phyloP scores from a whole-genome alignment of 768 basidiomycete genomes.

The Strobilomyces confusus region DNA sequence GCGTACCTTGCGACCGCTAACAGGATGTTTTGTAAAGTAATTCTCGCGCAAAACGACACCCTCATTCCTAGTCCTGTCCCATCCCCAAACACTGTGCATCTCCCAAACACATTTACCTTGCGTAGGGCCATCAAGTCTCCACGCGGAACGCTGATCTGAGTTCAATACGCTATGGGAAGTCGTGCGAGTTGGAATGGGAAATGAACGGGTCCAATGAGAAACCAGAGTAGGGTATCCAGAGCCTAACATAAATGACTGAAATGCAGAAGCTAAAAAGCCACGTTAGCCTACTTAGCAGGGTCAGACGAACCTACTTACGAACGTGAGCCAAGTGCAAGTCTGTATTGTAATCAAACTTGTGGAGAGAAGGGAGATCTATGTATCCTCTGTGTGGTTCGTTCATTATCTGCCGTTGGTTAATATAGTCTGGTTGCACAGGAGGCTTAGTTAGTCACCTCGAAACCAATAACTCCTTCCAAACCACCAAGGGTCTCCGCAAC shows the following conservation, averaged over 20 bases:
- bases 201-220: constrained; percentile 79
- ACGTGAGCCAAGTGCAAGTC: constrained; percentile 82
- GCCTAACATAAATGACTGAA: constrained; percentile 91
- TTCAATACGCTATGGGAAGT: constrained; percentile 62
- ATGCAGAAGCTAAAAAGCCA: constrained; percentile 57
- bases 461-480: constrained; percentile 79
- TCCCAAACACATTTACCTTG: constrained; percentile 78
- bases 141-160: constrained; percentile 52
- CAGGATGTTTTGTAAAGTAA: constrained; percentile 76
- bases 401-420: constrained; percentile 57
- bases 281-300: background rate
- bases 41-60: constrained; percentile 77
- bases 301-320: constrained; percentile 45
- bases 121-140: constrained; percentile 74
- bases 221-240: constrained; percentile 80
- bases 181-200: constrained; percentile 79
- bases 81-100: constrained; percentile 92
- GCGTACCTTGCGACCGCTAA: constrained; percentile 55
- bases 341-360: constrained; percentile 90
- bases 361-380: constrained; percentile 74
- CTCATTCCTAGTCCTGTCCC: constrained; percentile 60
- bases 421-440: background rate
- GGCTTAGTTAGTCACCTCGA: constrained; percentile 56
- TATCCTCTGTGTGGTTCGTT: constrained; percentile 96
- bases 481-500: constrained; percentile 67